Evolutionary conservation across 352 stramenopile species (phyloP), one percentile per base, ranked within the genome.

Genomic region (Phytophthora colocasiae): DNA sequence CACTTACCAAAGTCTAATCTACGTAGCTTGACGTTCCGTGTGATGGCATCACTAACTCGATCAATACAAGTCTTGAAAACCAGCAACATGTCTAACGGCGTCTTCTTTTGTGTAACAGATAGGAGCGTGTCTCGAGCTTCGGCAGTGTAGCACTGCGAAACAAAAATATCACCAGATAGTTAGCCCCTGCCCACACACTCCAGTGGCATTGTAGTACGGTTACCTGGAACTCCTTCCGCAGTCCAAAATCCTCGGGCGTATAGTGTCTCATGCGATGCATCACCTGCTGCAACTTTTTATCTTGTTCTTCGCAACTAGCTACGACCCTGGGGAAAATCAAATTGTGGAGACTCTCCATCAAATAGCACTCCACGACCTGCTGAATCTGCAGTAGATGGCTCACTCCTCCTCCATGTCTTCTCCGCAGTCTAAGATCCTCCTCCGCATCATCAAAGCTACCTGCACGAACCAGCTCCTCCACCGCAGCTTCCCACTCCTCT

Each of bases 341-440:
- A 10, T 75, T 68, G 38, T 94, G 84, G 14, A 92, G 55, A 57
- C 83, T 68, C 61, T 92, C 83, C 75, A 92, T 89, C 53, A 94
- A 62, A 60, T 91, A 94, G 63, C 82, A 92, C 76, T 94, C 86
- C 40, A 92, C 81, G 3, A 92, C 83, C 12, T 94, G 86, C 29
- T 91, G 79, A 48, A 92, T 90, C 66, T 87, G 82, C 26, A 94
- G 56, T 38, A 85, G 50, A 47, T 91, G 81, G 44, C 52, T 64
- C 14, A 62, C 55, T 44, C 60, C 61, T 22, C 69, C 63, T 8
- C 55, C 58, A 7, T 73, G 53, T 32, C 53, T 52, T 62, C 45
- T 66, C 38, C 40, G 61, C 34, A 56, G 45, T 47, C 46, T 68
- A 43, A 64, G 48, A 24, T 56, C 58, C 52, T 78, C 66, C 31